phyloP scores from a whole-genome alignment of 208 protist genomes.

The Trypanosoma conorhini region DNA sequence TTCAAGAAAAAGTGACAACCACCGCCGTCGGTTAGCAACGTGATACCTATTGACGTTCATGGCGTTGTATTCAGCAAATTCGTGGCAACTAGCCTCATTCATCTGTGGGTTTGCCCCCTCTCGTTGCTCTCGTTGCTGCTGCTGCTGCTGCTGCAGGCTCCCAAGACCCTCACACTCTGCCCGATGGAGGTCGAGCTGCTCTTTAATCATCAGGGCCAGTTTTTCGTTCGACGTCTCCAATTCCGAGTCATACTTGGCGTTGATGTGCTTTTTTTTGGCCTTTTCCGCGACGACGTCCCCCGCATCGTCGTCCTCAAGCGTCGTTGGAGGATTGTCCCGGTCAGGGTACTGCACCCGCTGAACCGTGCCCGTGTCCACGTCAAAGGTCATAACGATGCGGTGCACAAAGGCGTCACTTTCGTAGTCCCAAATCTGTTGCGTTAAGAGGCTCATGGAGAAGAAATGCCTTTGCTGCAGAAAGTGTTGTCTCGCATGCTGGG shows the following conservation, averaged over 20 bases:
- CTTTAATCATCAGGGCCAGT: constrained; percentile 78
- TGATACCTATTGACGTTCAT: constrained; percentile 3
- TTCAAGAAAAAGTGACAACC: constrained; percentile 22
- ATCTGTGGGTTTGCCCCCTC: not conserved
- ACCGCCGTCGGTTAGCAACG: constrained; percentile 22
- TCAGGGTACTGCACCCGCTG: constrained; percentile 76
- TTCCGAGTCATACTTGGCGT: constrained; percentile 81
- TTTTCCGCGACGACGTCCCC: constrained; percentile 30
- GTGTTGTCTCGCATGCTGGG: constrained; percentile 89
- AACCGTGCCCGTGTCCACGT: constrained; percentile 54
- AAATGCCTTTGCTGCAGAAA: constrained; percentile 58
- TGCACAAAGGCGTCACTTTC: constrained; percentile 90
- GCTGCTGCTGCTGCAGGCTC: not conserved
- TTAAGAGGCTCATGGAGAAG: constrained; percentile 90
- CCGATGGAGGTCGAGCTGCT: constrained; percentile 67
- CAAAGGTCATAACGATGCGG: constrained; percentile 67
- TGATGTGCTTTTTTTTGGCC: constrained; percentile 73
- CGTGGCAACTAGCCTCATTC: not conserved
- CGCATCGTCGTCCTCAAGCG: constrained; percentile 8
- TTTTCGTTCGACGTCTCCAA: constrained; percentile 71
- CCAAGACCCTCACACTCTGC: constrained; percentile 46
- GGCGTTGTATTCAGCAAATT: not conserved
- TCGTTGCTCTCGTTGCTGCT: not conserved
- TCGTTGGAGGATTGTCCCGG: constrained; percentile 38
- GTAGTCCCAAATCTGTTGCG: constrained; percentile 94